Evolutionary conservation across 1,284 basidiomycete species (phyloP), one percentile per base, ranked within the genome.

Genomic region (Macrocybe sp.): DNA sequence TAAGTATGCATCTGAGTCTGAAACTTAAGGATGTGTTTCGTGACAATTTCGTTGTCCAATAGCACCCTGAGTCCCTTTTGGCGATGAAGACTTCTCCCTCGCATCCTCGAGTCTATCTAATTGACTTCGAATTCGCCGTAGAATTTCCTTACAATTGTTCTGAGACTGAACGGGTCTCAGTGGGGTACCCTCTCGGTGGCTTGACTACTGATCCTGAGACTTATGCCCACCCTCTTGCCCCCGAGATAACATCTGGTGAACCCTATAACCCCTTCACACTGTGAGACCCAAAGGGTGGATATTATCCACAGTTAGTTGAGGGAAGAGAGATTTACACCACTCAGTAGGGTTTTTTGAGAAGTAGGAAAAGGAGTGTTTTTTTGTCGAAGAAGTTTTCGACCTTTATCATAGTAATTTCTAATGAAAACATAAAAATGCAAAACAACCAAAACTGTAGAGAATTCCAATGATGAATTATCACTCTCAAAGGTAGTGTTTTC

Each of bases 41-140:
- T 3, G 54, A 58, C 47, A 64, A 63, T 43, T 62, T 61, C 45
- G 41, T 63, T 6, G 38, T 61, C 6, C 52, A 63, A 46, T 62
- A 56, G 56, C 57, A 59, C 22, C 59, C 62, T 1, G 55, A 62
- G 41, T 62, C 63, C 2, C 31, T 62, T 30, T 14, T 32, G 2
- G 51, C 46, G 16, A 51, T 44, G 44, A 49, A 28, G 8, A 50
- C 54, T 6, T 48, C 59, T 0, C 31, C 22, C 4, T 22, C 22
- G 22, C 22, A 55, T 14, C 59, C 61, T 8, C 58, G 62, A 0
- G 56, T 63, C 1, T 64, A 59, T 46, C 45, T 64, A 5, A 63
- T 59, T 16, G 62, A 63, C 49, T 62, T 63, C 37, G 63, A 64
- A 46, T 47, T 52, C 10, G 57, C 62, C 1, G 48, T 63, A 1